A percentile compares a stretch with the other conserved stretches of the same genome.
phyloP scores from a whole-genome alignment of 345 rosid species.

The Citrus unshiu region DNA sequence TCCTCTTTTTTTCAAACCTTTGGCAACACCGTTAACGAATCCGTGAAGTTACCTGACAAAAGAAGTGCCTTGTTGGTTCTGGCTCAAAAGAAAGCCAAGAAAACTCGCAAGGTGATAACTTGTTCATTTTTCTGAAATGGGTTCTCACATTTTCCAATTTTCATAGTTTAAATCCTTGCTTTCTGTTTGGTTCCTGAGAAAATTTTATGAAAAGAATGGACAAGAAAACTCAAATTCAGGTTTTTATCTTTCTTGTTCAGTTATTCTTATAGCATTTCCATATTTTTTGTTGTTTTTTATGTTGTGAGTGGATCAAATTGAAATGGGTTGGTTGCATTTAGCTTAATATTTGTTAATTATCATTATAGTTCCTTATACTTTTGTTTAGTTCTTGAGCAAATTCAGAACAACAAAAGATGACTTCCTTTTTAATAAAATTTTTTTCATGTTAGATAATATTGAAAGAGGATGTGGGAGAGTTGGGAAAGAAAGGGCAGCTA shows the following conservation, averaged over 20 bases:
- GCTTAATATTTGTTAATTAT: background rate
- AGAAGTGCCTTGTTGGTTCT: constrained; percentile 33
- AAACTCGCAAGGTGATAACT: constrained; percentile 59
- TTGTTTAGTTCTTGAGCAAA: background rate
- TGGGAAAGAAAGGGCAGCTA: constrained; percentile 81
- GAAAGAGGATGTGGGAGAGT: constrained; percentile 71
- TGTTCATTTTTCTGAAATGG: constrained; percentile 1
- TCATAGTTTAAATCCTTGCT: background rate
- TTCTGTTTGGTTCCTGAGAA: background rate
- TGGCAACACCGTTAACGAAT: constrained; percentile 32
- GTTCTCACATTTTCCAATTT: background rate
- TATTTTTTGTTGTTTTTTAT: background rate
- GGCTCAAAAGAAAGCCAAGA: constrained; percentile 78
- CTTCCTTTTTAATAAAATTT: background rate
- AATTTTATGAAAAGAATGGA: background rate
- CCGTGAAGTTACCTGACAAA: constrained; percentile 35
- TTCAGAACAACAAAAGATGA: background rate
- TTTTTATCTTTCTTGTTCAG: background rate
- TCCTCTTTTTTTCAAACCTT: constrained; percentile 43
- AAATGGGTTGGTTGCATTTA: background rate
- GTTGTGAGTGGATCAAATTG: background rate
- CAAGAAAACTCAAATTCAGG: background rate
- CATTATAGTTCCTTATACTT: background rate
- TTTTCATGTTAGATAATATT: constrained; percentile 51
- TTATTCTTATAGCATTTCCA: background rate